A percentile compares a stretch with the other conserved stretches of the same genome.
phyloP scores from a whole-genome alignment of 1,139 yeast species.

The Diutina rugosa region DNA sequence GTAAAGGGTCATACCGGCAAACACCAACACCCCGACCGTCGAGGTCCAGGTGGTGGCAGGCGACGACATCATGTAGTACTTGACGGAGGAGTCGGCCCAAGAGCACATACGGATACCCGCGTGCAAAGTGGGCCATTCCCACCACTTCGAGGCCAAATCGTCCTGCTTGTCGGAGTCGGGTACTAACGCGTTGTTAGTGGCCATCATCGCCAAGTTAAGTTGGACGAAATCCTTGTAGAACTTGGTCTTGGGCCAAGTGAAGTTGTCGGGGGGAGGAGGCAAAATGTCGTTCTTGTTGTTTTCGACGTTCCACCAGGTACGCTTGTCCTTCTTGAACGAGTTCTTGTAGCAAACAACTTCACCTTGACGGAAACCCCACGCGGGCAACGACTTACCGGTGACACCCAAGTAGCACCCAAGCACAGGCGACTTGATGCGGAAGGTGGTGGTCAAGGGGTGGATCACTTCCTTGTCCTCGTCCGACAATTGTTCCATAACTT shows the following conservation, averaged over 20 bases:
- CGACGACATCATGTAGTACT: constrained; percentile 84
- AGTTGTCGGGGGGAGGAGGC: constrained; percentile 61
- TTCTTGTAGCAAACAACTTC: constrained; percentile 79
- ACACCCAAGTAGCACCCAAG: constrained; percentile 82
- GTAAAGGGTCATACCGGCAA: constrained; percentile 41
- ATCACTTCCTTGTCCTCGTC: constrained; percentile 51
- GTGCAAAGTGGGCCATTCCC: constrained; percentile 97
- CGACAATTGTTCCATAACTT: constrained; percentile 69
- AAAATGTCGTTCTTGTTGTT: constrained; percentile 63
- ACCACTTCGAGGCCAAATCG: constrained; percentile 78
- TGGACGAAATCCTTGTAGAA: constrained; percentile 86
- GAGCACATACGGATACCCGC: constrained; percentile 93
- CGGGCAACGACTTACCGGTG: constrained; percentile 70
- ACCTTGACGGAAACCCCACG: constrained; percentile 98
- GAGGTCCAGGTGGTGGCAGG: constrained; percentile 89
- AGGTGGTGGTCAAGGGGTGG: constrained; percentile 80
- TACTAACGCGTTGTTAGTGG: constrained; percentile 89
- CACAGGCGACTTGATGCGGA: constrained; percentile 58
- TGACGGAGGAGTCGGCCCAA: constrained; percentile 73
- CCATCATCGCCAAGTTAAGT: constrained; percentile 96
- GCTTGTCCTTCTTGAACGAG: constrained; percentile 74
- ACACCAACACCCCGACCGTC: constrained; percentile 42
- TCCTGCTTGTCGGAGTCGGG: constrained; percentile 91
- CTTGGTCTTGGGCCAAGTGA: constrained; percentile 69
- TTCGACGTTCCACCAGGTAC: constrained; percentile 98